These are phyloP conservation scores for Taphrina sp. DNA, from an alignment of 1,139 yeast genomes.

Conservation along the genomic window DNA sequence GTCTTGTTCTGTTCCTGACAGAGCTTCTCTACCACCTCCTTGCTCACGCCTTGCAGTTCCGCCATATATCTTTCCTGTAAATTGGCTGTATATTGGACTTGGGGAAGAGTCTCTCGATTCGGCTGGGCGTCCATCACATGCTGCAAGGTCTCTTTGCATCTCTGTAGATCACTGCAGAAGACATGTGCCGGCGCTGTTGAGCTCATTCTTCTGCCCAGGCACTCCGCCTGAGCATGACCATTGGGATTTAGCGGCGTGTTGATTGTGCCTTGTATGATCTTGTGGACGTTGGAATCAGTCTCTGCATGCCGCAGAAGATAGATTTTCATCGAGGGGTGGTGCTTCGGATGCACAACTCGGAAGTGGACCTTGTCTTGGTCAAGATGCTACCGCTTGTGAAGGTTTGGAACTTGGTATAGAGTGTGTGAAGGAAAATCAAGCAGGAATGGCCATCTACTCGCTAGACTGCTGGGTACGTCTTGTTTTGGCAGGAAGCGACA, in stretches of 20 bases:
- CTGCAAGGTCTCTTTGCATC: slow-evolving; percentile 22
- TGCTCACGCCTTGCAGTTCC: slow-evolving; percentile 27
- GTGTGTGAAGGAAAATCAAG: no score
- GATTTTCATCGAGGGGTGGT: slow-evolving; percentile 16
- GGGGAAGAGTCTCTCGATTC: neutral
- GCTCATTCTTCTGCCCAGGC: slow-evolving; percentile 11
- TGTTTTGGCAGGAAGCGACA: no score
- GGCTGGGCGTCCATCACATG: slow-evolving; percentile 14
- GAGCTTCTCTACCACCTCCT: slow-evolving; percentile 21
- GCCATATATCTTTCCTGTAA: slow-evolving; percentile 28
- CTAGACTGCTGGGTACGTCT: no score
- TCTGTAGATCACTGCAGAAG: slow-evolving; percentile 21
- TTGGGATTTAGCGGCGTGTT: slow-evolving; percentile 19
- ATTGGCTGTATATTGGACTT: slow-evolving; percentile 10
- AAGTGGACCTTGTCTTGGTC: no score
- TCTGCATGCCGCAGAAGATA: slow-evolving; percentile 26
- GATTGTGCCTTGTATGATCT: slow-evolving; percentile 27
- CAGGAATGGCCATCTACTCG: no score
- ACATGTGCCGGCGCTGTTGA: neutral
- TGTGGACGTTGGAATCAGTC: slow-evolving; percentile 22
- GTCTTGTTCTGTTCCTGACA: slow-evolving; percentile 19
- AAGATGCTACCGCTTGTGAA: no score
- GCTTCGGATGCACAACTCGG: no score
- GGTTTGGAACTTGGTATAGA: no score
- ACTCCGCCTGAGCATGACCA: slow-evolving; percentile 23